Percentiles rank a stretch among this genome's conserved stretches.
Conservation (phyloP, 768 basidiomycete genomes). For the Russula lepida region DNA sequence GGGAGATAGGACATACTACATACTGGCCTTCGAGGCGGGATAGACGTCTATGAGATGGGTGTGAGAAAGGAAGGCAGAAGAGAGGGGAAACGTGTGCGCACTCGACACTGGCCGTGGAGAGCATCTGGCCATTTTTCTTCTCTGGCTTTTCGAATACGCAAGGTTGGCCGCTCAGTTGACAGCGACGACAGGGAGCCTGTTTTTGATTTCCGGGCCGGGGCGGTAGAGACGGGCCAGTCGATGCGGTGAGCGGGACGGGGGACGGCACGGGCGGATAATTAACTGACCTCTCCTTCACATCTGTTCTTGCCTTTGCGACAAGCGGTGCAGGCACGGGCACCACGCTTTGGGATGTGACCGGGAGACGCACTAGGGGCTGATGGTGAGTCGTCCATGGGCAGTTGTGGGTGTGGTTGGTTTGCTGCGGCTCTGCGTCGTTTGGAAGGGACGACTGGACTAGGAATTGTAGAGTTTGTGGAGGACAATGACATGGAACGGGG, state of each 20-base stretch:
- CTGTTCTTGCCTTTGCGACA: slow-evolving; percentile 90
- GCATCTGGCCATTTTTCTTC: slow-evolving; percentile 61
- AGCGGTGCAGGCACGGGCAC: slow-evolving; percentile 81
- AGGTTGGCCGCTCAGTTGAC: slow-evolving; percentile 69
- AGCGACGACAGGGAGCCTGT: slow-evolving; percentile 87
- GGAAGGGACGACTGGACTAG: slow-evolving; percentile 43
- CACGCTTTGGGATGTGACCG: slow-evolving; percentile 78
- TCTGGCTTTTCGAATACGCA: slow-evolving; percentile 90
- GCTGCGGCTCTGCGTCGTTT: slow-evolving; percentile 43
- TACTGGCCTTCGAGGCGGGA: slow-evolving; percentile 83
- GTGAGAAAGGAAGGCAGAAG: slow-evolving; percentile 11
- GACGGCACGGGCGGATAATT: slow-evolving; percentile 20
- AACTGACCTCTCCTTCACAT: slow-evolving; percentile 81
- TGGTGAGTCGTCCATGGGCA: slow-evolving; percentile 25
- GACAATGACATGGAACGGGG: slow-evolving; percentile 53
- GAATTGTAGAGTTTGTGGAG: slow-evolving; percentile 49
- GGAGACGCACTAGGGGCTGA: slow-evolving; percentile 26
- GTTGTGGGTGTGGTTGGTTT: slow-evolving; percentile 19
- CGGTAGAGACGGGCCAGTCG: slow-evolving; percentile 58
- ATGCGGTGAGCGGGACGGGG: slow-evolving; percentile 39
- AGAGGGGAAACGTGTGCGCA: slow-evolving; percentile 33
- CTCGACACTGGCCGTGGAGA: slow-evolving; percentile 66
- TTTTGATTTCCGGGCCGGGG: slow-evolving; percentile 42
- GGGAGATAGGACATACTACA: slow-evolving; percentile 41
- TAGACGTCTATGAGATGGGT: slow-evolving; percentile 46